Base-by-base conservation (phyloP, 495 filamentous ascomycete species). In the Penicillium herquei region DNA sequence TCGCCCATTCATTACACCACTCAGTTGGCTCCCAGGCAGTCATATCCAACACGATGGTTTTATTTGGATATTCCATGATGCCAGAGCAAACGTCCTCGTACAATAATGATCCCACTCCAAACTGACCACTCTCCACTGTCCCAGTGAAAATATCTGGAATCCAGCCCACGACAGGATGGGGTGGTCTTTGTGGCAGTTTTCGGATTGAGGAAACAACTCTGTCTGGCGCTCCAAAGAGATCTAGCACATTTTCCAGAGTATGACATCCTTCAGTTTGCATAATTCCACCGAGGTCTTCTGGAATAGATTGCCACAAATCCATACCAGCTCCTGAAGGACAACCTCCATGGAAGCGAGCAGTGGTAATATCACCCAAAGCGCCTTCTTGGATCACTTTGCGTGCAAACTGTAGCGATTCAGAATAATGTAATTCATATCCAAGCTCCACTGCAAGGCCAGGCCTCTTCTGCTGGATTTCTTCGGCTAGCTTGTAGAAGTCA, bases 1-100 rank as follows among this genome's bases (percentile, higher is more conserved):
- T 59, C 41, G 57, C 57, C 57, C 57, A 59, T 31, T 59, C 57
- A 26, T 59, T 59, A 34, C 57, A 59, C 57, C 57, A 59, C 44
- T 59, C 50, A 9, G 57, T 59, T 21, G 58, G 58, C 8, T 61
- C 43, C 43, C 43, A 46, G 18, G 43, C 43, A 12, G 43, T 46
- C 43, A 46, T 46, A 30, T 46, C 43, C 16, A 46, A 18, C 6
- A 30, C 18, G 13, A 46, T 30, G 26, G 14, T 46, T 13, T 46
- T 46, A 30, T 46, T 17, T 13, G 17, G 16, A 30, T 46, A 46
- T 30, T 46, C 43, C 18, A 46, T 18, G 12, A 46, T 46, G 13
- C 43, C 43, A 30, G 16, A 46, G 18, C 43, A 46, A 8, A 46
- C 18, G 26, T 46, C 43, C 26, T 46, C 43, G 7, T 46, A 46